Evolutionary conservation across 345 rosid genomes (phyloP).

Genomic region (Firmiana major): DNA sequence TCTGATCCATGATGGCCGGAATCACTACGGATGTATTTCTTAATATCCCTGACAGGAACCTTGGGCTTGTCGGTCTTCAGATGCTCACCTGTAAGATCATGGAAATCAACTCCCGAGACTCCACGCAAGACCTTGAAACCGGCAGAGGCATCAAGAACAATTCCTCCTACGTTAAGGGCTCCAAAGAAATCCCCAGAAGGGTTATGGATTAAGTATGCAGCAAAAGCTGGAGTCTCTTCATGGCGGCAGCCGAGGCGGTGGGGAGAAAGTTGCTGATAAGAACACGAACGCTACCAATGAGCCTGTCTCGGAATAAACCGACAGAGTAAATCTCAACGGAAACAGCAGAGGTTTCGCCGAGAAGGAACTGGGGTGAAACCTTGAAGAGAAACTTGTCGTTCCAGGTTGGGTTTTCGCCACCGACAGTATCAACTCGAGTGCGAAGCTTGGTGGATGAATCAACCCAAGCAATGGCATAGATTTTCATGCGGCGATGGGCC

Average conservation of each 20-base stretch:
- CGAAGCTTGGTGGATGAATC: slow-evolving; percentile 66
- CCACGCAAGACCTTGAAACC: slow-evolving; percentile 37
- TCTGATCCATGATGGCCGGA: slow-evolving; percentile 23
- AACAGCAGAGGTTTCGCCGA: slow-evolving; percentile 66
- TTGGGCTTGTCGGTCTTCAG: neutral
- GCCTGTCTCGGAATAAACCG: slow-evolving; percentile 62
- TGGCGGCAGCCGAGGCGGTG: neutral
- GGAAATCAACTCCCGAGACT: slow-evolving; percentile 44
- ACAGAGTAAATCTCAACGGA: slow-evolving; percentile 69
- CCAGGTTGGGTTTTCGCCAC: slow-evolving; percentile 82
- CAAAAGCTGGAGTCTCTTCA: slow-evolving; percentile 50
- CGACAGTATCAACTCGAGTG: slow-evolving; percentile 61
- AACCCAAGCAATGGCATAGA: slow-evolving; percentile 74
- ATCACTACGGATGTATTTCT: neutral
- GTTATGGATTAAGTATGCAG: slow-evolving; percentile 76
- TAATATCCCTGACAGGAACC: neutral
- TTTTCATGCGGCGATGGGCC: slow-evolving; percentile 44
- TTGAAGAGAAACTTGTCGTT: slow-evolving; percentile 82
- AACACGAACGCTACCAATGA: slow-evolving; percentile 70
- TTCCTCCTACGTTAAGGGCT: slow-evolving; percentile 58
- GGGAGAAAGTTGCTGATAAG: slow-evolving; percentile 59
- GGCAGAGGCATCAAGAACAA: slow-evolving; percentile 44
- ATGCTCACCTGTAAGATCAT: slow-evolving; percentile 38
- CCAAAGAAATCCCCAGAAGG: slow-evolving; percentile 81
- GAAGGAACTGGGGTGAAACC: slow-evolving; percentile 54